Base-by-base conservation (phyloP, 2,329 filamentous ascomycete species). In the Fusarium albosuccineum region DNA sequence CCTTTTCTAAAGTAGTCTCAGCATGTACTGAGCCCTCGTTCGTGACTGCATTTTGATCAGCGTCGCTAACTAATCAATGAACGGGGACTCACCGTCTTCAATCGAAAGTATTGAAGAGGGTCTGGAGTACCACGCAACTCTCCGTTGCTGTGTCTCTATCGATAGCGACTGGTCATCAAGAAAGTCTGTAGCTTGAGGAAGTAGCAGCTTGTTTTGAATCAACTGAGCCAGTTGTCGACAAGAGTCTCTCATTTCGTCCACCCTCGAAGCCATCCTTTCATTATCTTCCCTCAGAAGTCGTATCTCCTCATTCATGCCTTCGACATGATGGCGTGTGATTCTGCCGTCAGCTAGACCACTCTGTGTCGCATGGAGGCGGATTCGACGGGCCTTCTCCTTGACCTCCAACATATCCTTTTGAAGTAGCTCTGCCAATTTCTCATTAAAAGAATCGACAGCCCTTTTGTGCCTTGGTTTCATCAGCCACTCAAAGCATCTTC, bases 311-410 rank as follows among this genome's bases (percentile, higher is more conserved):
- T 29, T 13, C n/a, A 39, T 50, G 6, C 17, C 34, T 22, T 50
- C 46, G 6, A 50, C 46, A 6, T 11, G 34, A 29, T 50, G 46
- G 17, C 46, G 46, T 11, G 46, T 50, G 3, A 50, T 39, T 26
- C 34, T 50, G 13, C 17, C 46, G n/a, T 50, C 46, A 8, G 46
- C 46, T 14, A 50, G 11, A 11, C 46, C 46, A 17, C 34, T 50
- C 14, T 50, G 46, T 1, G 46, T 30, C 3, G 46, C 34, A 39
- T 10, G 16, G 6, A 17, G 33, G 14, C 46, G 13, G 16, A 50
- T 50, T 5, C 46, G 34, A 4, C 40, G 17, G 3, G 9, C 37
- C 14, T 37, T 27, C 27, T 33, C 33, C 16, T 50, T 50, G 2
- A 50, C 46, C 11, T 8, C 33, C 14, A 17, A 14, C 5, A 50